Conservation (phyloP, 176 grass and related monocot species). For the Saccharum officinarum region DNA sequence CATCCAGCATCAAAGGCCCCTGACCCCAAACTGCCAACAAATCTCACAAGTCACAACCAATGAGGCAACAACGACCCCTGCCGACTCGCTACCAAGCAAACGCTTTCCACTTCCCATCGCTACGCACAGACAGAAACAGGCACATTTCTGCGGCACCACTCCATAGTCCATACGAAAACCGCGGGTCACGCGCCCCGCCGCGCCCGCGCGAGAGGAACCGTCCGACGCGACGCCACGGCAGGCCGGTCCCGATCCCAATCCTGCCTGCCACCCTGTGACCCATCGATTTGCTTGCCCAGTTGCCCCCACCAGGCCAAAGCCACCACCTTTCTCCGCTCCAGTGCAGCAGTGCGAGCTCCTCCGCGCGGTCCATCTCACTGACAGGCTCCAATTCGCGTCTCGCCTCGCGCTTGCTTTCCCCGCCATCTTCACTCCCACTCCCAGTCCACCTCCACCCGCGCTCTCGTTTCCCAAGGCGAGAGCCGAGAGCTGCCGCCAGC, state of each 20-base stretch:
- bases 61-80: not conserved
- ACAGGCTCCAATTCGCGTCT: not conserved
- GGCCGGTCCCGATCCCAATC: constrained; percentile 19
- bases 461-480: not conserved
- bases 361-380: not conserved
- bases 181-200: not conserved
- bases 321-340: not conserved
- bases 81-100: not conserved
- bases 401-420: constrained; percentile 1
- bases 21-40: not conserved
- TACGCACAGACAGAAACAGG: not conserved
- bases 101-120: not conserved
- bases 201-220: not conserved
- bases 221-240: constrained; percentile 25
- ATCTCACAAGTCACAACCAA: not conserved
- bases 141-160: not conserved
- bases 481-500: not conserved
- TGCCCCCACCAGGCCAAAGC: not conserved
- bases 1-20: not conserved
- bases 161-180: not conserved
- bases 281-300: constrained; percentile 7
- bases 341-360: not conserved
- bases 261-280: constrained; percentile 11
- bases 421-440: not conserved
- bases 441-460: not conserved